Percentiles rank a stretch among this genome's conserved stretches.
These are phyloP conservation scores for Neoboletus brunneissimus DNA, from an alignment of 768 basidiomycete species.

Conservation along the genomic window DNA sequence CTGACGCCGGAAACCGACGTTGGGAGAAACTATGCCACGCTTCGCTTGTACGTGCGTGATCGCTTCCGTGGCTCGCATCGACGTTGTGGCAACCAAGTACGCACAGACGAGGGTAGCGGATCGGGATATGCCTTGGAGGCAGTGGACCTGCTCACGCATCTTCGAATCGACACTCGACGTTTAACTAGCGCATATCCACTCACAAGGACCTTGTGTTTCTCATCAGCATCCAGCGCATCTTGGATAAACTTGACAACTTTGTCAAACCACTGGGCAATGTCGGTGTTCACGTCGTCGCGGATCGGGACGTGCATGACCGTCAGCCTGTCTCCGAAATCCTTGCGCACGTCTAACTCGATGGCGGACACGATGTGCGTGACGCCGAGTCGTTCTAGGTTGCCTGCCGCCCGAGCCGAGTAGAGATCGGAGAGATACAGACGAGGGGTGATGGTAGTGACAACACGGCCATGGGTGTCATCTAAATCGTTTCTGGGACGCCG, in stretches of 20 bases:
- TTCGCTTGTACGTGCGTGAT: conserved; percentile 53
- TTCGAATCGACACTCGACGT: neutral
- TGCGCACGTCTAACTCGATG: conserved; percentile 42
- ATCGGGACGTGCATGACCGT: conserved; percentile 51
- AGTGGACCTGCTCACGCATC: conserved; percentile 57
- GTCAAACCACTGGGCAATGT: conserved; percentile 48
- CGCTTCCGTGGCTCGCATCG: conserved; percentile 52
- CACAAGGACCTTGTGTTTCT: conserved; percentile 48
- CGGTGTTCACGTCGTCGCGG: conserved; percentile 37
- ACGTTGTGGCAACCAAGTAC: conserved; percentile 54
- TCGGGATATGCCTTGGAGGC: conserved; percentile 70
- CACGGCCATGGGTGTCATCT: conserved; percentile 18
- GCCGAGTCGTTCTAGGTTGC: conserved; percentile 51
- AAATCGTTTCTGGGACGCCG: conserved; percentile 10
- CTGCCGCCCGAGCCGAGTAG: conserved; percentile 48
- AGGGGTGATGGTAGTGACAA: conserved; percentile 37
- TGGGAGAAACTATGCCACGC: conserved; percentile 62
- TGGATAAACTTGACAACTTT: conserved; percentile 52
- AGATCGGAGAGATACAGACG: conserved; percentile 65
- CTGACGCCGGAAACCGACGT: conserved; percentile 64
- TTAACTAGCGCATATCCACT: conserved; percentile 18
- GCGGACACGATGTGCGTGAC: conserved; percentile 75
- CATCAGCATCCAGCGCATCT: conserved; percentile 43
- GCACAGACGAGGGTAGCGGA: conserved; percentile 76
- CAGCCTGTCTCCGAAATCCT: conserved; percentile 32